Evolutionary conservation across 305 asterid species (phyloP), one percentile per base, ranked within the genome.

Genomic region (Fraxinus paxiana): DNA sequence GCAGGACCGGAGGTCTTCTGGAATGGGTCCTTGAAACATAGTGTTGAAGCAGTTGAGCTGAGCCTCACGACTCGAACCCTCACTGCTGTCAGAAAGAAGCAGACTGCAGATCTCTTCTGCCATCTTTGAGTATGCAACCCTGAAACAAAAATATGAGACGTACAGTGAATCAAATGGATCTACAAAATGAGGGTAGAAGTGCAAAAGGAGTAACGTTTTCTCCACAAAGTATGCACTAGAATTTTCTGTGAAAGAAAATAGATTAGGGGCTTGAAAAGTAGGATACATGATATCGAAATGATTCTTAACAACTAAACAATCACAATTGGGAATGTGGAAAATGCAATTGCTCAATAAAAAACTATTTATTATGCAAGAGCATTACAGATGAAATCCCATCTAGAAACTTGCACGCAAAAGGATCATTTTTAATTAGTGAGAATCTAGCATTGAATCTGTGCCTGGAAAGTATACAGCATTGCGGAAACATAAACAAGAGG

Each of bases 101-200:
- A 91, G 82, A 77, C 84, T 87, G 83, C 92, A 88, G 26, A 96
- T 86, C 87, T 92, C 97, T 85, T 94, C 97, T 0, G 97, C 97
- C 99, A 96, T 96, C 92, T 91, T 96, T 37, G 97, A 91, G 89
- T 76, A 94, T 79, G 91, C 97, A 35, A 85, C 97, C 87, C 98
- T 94, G 93, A 82, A 74, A 76, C 72, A 78, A 65, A 74, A 79
- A 65, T 37, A 67, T 30, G 67, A 69, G 78, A 75, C 38, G 17
- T 20, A 18, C 37, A 22, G 5, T 15, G 0, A 37, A 33, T 20
- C 54, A 43, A 43, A 43, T 43, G n/a, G 54, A 28, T 34, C 15
- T 46, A 30, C 20, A 48, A 17, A 38, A n/a, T 56, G n/a, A 38
- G 33, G 7, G 7, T 6, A 18, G 43, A 9, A 67, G 75, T 28